Percentiles rank a stretch among this genome's conserved stretches.
These are phyloP conservation scores for Rosa rugosa DNA, from an alignment of 306 rosid genomes.

Conservation along the genomic window DNA sequence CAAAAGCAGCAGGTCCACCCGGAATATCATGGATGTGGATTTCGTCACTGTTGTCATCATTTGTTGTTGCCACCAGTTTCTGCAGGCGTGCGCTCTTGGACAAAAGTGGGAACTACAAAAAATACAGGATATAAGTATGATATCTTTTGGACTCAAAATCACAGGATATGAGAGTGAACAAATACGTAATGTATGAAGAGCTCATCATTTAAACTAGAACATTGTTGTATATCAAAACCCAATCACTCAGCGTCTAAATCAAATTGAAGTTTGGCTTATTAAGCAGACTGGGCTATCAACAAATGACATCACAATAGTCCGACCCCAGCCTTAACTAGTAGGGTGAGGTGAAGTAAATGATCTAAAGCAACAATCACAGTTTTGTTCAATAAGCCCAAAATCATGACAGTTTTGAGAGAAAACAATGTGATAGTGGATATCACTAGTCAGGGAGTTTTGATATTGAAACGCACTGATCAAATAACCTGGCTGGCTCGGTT, in stretches of 20 bases:
- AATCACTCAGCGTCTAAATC: not conserved
- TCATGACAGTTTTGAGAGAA: not conserved
- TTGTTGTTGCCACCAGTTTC: slow-evolving; percentile 56
- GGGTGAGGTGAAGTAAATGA: not conserved
- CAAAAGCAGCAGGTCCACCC: slow-evolving; percentile 93
- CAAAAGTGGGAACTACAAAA: slow-evolving; percentile 80
- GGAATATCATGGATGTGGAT: slow-evolving; percentile 76
- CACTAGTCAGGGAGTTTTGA: not conserved
- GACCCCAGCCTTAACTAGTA: not conserved
- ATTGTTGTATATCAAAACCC: not conserved
- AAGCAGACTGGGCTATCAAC: not conserved
- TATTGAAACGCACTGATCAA: not conserved
- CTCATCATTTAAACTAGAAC: not conserved
- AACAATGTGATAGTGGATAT: slow-evolving; percentile 1
- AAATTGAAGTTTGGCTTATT: slow-evolving; percentile 1
- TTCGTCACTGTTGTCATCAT: slow-evolving; percentile 61
- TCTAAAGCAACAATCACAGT: not conserved
- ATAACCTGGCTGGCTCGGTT: not conserved
- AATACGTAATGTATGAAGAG: not conserved
- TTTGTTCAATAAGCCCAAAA: not conserved
- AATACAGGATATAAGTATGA: slow-evolving; percentile 9
- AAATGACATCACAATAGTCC: not conserved
- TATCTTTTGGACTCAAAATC: not conserved
- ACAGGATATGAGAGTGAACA: not conserved
- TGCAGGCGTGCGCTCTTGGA: slow-evolving; percentile 85